A percentile compares a stretch with the other conserved stretches of the same genome.
These are phyloP conservation scores for Aspergillus mulundensis DNA, from an alignment of 495 filamentous ascomycete species.

Conservation along the genomic window DNA sequence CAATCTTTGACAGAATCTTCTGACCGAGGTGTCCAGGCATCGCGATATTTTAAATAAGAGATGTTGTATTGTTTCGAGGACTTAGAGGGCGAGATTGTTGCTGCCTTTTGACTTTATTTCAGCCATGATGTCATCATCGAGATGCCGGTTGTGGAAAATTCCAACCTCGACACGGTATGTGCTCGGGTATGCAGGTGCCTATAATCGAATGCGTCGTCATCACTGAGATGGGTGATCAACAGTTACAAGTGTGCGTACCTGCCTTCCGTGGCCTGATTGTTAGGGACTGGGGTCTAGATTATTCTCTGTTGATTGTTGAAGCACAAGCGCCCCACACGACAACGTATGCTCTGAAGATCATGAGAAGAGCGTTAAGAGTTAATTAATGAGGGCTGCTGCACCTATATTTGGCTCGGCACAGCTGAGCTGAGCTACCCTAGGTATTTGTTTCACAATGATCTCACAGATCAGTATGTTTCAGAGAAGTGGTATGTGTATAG, in stretches of 20 bases:
- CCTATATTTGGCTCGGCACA: too few species aligned
- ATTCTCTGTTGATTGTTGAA: background rate
- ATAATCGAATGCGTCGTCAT: background rate
- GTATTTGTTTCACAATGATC: too few species aligned
- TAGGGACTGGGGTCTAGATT: background rate
- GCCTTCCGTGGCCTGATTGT: background rate
- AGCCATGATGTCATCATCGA: background rate
- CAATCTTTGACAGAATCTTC: conserved; percentile 35
- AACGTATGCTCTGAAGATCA: background rate
- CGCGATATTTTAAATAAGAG: background rate
- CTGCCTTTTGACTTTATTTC: background rate
- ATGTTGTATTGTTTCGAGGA: background rate
- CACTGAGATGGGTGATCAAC: background rate
- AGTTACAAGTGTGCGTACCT: background rate
- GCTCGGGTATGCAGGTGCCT: background rate
- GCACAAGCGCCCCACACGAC: background rate
- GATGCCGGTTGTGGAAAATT: background rate
- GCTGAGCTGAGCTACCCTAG: too few species aligned
- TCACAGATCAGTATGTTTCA: too few species aligned
- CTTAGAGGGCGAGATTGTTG: background rate
- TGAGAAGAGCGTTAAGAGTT: too few species aligned
- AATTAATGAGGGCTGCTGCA: background rate
- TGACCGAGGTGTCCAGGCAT: conserved; percentile 36
- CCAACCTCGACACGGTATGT: background rate
- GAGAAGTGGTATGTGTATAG: too few species aligned